phyloP scores from a whole-genome alignment of 2,329 filamentous ascomycete species.

The Thielaviopsis populi region DNA sequence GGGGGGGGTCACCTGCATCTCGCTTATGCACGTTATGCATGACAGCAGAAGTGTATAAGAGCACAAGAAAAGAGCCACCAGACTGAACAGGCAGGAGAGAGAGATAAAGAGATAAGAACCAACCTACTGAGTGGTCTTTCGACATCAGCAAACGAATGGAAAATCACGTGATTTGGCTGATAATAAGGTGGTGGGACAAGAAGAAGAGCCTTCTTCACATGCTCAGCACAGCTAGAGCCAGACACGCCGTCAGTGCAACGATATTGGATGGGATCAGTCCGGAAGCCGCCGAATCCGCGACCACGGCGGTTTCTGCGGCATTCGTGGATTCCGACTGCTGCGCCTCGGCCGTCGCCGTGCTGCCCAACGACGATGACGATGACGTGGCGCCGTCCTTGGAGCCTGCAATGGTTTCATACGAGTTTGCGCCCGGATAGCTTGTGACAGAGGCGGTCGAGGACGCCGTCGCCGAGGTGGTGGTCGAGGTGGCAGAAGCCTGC shows the following conservation, averaged over 20 bases:
- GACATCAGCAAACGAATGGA: not conserved
- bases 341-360: not conserved
- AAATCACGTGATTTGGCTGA: not conserved
- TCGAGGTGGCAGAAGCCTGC: slow-evolving; percentile 9
- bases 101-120: not conserved
- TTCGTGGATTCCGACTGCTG: not conserved
- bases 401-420: not conserved
- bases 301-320: not conserved
- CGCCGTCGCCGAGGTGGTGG: not conserved
- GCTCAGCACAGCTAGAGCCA: slow-evolving; percentile 1
- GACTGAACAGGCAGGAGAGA: not conserved
- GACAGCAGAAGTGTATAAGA: not conserved
- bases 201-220: not conserved
- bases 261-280: not conserved
- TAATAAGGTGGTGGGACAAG: not conserved
- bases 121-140: not conserved
- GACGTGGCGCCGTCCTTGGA: not conserved
- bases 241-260: not conserved
- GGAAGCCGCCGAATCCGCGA: not conserved
- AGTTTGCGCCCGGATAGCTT: not conserved
- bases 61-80: not conserved
- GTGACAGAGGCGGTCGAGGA: not conserved
- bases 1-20: not conserved
- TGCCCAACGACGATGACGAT: not conserved
- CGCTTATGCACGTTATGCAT: not conserved